Base-by-base conservation (phyloP, 352 stramenopile species). In the Phytophthora multivora region DNA sequence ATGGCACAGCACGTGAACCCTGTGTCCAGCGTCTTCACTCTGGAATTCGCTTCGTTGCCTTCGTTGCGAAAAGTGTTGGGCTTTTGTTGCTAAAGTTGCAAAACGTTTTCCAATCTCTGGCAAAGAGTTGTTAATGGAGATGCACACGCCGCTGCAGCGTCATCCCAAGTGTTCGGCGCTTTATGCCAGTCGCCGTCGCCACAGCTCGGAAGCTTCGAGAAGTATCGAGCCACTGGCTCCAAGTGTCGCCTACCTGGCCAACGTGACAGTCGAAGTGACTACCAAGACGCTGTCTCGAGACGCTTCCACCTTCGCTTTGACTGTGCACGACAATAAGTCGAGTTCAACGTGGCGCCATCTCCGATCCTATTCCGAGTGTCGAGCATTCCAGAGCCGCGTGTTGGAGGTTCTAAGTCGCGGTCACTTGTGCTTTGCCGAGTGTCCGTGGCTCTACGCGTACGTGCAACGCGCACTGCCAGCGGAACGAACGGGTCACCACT, bases 351-450 rank as follows among this genome's bases (percentile, higher is more conserved):
- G 71, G 71, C 67, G 67, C 23, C 64, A 77, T 42, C 23, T 67
- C 13, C 63, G 75, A 28, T 71, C 58, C 10, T 83, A 69, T 52
- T 61, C 73, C 18, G 63, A 83, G 5, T 83, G 72, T 38, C 57
- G 71, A 52, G 39, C 38, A 9, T 80, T 83, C 57, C 71, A 75
- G 52, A 63, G 39, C 19, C 59, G 63, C n/a, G 42, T 83, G 40
- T 54, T 80, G 6, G 47, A 50, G 15, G 43, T 49, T 5, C 25
- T 83, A 21, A 67, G 71, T 51, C 71, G 63, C 1, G 74, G 71
- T 11, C 74, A 83, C 45, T 40, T 80, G 8, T 83, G 74, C 51
- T 75, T 75, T 39, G 71, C 74, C 23, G 74, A 80, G 38, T 83
- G 74, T 59, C 74, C 74, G 25, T 80, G 71, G 71, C 59, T 83